Evolutionary conservation across 345 rosid species (phyloP).

Genomic region (Bruguiera gymnorhiza): DNA sequence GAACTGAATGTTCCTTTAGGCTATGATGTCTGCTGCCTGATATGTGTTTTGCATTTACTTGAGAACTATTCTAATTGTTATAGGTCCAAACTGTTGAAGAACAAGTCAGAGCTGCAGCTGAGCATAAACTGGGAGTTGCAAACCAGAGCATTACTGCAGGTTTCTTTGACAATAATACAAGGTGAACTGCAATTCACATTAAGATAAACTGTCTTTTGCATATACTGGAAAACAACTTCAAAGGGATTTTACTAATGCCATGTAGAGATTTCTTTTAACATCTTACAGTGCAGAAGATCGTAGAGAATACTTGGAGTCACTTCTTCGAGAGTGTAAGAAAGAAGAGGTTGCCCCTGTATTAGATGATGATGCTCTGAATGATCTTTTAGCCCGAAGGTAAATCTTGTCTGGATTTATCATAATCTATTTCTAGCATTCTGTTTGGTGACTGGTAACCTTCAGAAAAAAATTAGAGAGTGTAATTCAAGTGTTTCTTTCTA

Average conservation of each 20-base stretch:
- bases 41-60: not conserved
- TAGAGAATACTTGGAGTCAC: constrained; percentile 83
- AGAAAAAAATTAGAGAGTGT: too few species aligned
- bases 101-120: constrained; percentile 93
- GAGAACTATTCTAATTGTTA: constrained; percentile 1
- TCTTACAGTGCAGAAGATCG: constrained; percentile 87
- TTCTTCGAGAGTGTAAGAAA: constrained; percentile 82
- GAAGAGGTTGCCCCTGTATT: constrained; percentile 89
- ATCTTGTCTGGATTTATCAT: constrained; percentile 11
- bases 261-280: constrained; percentile 10
- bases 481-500: too few species aligned
- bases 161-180: constrained; percentile 89
- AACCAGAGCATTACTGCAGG: constrained; percentile 98
- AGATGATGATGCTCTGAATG: constrained; percentile 81
- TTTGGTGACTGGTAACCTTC: not conserved
- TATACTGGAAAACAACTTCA: not conserved
- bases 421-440: constrained; percentile 1
- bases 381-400: constrained; percentile 85
- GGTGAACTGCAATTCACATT: constrained; percentile 37
- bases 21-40: not conserved
- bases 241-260: constrained; percentile 8
- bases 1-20: not conserved
- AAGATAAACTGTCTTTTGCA: constrained; percentile 2
- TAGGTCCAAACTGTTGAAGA: constrained; percentile 92
- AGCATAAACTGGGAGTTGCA: constrained; percentile 96